Percentiles rank a stretch among this genome's conserved stretches.
These are phyloP conservation scores for sunflower (Helianthus annuus) DNA, from an alignment of 129 eudicot species.

Conservation along the genomic window DNA sequence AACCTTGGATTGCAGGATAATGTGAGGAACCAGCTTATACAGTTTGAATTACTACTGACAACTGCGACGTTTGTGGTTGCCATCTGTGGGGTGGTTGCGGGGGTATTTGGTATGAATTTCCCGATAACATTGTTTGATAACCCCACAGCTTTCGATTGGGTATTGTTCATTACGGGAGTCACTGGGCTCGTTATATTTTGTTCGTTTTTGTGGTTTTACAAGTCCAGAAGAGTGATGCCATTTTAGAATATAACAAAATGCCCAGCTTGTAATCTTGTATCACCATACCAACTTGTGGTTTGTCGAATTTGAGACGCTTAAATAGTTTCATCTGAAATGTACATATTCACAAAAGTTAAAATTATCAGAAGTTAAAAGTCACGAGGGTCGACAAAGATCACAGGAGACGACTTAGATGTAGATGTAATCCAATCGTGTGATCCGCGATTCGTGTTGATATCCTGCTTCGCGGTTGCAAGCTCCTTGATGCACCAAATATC, in stretches of 20 bases:
- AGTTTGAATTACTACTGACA: constrained; percentile 80
- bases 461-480: constrained; percentile 35
- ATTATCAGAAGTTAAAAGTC: constrained; percentile 36
- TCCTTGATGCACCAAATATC: constrained; percentile 80
- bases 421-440: constrained; percentile 43
- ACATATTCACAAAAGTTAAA: constrained; percentile 14
- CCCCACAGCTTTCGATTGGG: constrained; percentile 79
- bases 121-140: constrained; percentile 52
- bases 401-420: constrained; percentile 31
- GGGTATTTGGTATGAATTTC: constrained; percentile 95
- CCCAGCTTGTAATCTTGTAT: background rate
- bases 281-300: constrained; percentile 2
- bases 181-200: constrained; percentile 55
- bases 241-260: constrained; percentile 37
- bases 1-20: constrained; percentile 62
- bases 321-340: background rate
- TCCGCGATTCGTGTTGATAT: background rate
- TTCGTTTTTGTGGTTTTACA: constrained; percentile 75
- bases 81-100: constrained; percentile 94
- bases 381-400: constrained; percentile 66
- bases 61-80: constrained; percentile 95
- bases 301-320: background rate
- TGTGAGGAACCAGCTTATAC: constrained; percentile 93
- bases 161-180: constrained; percentile 66
- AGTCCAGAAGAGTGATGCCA: constrained; percentile 79